phyloP scores from a whole-genome alignment of 495 filamentous ascomycete genomes.

The Lophiostoma macrostomum region DNA sequence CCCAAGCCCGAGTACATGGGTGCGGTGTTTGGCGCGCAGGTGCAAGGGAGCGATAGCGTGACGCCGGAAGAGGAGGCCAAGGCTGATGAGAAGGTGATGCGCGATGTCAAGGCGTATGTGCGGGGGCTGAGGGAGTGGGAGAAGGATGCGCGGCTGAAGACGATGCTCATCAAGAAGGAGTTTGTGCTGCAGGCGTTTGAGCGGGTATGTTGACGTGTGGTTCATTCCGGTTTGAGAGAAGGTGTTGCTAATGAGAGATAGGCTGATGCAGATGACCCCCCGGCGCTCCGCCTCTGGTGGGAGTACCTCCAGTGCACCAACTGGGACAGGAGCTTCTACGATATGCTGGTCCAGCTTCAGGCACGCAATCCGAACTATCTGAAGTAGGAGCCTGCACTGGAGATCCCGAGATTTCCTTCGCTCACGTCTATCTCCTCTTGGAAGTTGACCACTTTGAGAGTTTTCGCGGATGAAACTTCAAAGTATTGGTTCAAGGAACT shows the following conservation, averaged over 20 bases:
- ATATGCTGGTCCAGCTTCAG: conserved; percentile 30
- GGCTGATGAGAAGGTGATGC: conserved; percentile 17
- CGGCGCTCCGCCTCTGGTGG: conserved; percentile 40
- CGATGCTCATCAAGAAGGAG: conserved; percentile 30
- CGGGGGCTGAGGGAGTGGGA: conserved; percentile 36
- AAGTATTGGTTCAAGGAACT: too few species aligned
- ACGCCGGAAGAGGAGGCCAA: conserved; percentile 6
- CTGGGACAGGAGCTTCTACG: conserved; percentile 37
- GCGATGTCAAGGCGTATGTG: conserved; percentile 31
- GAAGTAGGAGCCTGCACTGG: too few species aligned
- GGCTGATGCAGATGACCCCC: conserved; percentile 36
- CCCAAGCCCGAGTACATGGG: conserved; percentile 38
- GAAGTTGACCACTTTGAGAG: too few species aligned
- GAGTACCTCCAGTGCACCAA: conserved; percentile 42
- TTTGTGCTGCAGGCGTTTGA: conserved; percentile 37
- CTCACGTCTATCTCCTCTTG: too few species aligned
- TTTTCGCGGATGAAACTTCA: too few species aligned
- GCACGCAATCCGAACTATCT: conserved; percentile 6
- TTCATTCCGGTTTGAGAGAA: neutral
- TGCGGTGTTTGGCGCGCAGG: neutral
- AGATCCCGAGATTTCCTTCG: too few species aligned
- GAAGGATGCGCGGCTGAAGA: conserved; percentile 34
- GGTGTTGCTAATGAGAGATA: conserved; percentile 5
- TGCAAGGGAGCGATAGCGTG: neutral
- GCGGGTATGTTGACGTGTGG: conserved; percentile 16